Evolutionary conservation across 2,329 filamentous ascomycete genomes (phyloP).

Genomic region (Apiospora pterosperma): DNA sequence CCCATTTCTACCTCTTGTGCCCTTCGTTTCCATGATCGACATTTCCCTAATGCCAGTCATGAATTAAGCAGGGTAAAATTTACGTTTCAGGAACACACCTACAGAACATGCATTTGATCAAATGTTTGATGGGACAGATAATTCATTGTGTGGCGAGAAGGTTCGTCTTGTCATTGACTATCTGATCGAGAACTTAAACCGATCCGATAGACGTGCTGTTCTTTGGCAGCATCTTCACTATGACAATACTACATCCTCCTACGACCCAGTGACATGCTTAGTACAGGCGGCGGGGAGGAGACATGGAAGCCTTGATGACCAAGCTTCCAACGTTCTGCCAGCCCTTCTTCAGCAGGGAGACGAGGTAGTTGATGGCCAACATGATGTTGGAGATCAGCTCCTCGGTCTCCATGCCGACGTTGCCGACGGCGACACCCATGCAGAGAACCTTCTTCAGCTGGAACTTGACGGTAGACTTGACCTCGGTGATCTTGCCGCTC

Average conservation of each 20-base stretch:
- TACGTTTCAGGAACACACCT: background rate
- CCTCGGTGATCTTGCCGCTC: conserved; percentile 91
- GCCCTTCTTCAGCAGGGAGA: conserved; percentile 99
- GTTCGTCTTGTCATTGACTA: conserved; percentile 3
- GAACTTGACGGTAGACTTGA: conserved; percentile 99
- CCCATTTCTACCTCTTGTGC: background rate
- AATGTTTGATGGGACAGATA: background rate
- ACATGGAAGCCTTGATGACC: conserved; percentile 99
- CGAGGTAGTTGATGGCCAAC: conserved; percentile 99
- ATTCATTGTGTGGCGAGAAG: background rate
- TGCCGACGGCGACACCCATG: conserved; percentile 98
- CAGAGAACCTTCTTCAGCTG: conserved; percentile 99
- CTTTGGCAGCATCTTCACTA: background rate
- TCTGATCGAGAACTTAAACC: background rate
- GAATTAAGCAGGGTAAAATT: background rate
- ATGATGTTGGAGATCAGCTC: conserved; percentile 98
- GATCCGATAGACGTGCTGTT: background rate
- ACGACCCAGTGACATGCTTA: conserved; percentile 44
- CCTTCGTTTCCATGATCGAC: no score
- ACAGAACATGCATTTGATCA: background rate
- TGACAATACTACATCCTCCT: background rate
- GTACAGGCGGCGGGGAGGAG: conserved; percentile 95
- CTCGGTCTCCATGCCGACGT: conserved; percentile 95
- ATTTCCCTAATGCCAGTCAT: background rate
- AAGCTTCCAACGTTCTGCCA: conserved; percentile 99